Evolutionary conservation across 305 asterid genomes (phyloP), one percentile per base, ranked within the genome.

Genomic region (Fraxinus greggii): DNA sequence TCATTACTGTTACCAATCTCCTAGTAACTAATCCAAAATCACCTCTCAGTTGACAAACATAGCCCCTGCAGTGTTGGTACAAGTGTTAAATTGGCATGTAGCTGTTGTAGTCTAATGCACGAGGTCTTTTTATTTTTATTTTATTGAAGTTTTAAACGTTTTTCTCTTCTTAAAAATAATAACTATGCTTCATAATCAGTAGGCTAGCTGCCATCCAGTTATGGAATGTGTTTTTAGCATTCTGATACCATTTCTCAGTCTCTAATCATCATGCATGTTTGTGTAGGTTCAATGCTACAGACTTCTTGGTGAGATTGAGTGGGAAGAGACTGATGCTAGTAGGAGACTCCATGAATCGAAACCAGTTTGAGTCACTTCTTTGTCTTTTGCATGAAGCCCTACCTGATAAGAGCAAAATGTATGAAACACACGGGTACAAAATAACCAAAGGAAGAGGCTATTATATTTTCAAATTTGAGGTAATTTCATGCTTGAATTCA

Each of bases 291-390:
- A 91, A 91, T 83, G 93, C 96, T 29, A 91, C 94, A n/a, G 97
- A 94, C 85, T 94, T 96, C 88, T 89, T 96, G 93, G 91, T 87
- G 85, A 94, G 95, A 86, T 84, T 96, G 85, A 89, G 90, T 85
- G 98, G 99, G 78, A 93, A 90, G 89, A 91, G 89, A 88, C 90
- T 96, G 86, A 88, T 94, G 97, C 92, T 94, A 72, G 98, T 93
- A 10, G 98, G 99, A 70, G 99, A 96, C 90, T 96, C 99, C 54
- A 92, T 96, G 98, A 96, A 94, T 85, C 90, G 99, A 56, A 94
- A 94, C 89, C 98, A 94, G 88, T 96, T 96, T 76, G 99, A 96
- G 85, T 96, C 98, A 40, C 93, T 96, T 70, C 91, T 94, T 63
- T 96, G 98, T 89, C 92, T 96, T 79, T 75, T 96, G 35, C 92